A percentile compares a stretch with the other conserved stretches of the same genome.
These are phyloP conservation scores for Amyloporia xantha DNA, from an alignment of 768 basidiomycete species.

Conservation along the genomic window DNA sequence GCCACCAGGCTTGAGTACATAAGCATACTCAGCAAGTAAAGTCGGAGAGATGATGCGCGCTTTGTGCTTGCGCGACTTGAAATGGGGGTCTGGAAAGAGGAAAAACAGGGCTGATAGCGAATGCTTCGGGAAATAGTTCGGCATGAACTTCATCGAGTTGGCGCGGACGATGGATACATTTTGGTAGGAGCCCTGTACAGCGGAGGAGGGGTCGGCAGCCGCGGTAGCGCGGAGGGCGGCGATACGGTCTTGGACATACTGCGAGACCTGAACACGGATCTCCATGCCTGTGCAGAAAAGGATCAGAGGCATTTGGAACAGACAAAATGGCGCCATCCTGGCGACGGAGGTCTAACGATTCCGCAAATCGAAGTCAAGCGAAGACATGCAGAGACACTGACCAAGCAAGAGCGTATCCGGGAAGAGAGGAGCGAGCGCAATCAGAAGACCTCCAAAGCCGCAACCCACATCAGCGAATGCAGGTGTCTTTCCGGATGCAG, in stretches of 20 bases:
- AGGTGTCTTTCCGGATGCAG: constrained; percentile 53
- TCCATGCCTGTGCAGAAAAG: constrained; percentile 69
- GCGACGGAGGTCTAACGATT: too few species aligned
- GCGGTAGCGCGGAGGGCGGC: constrained; percentile 76
- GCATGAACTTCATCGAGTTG: constrained; percentile 98
- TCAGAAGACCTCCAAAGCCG: constrained; percentile 92
- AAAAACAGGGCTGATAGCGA: constrained; percentile 94
- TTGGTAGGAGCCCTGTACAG: constrained; percentile 48
- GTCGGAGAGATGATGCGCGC: constrained; percentile 97
- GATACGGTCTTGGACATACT: constrained; percentile 94
- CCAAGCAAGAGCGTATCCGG: constrained; percentile 93
- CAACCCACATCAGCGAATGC: constrained; percentile 98
- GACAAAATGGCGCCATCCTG: too few species aligned
- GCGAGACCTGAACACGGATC: constrained; percentile 92
- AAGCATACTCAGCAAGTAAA: constrained; percentile 96
- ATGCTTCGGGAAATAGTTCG: constrained; percentile 89
- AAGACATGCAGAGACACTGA: constrained; percentile 30
- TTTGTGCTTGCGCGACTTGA: constrained; percentile 97
- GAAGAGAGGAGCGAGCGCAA: constrained; percentile 82
- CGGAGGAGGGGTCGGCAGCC: constrained; percentile 12
- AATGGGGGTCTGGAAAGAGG: constrained; percentile 98
- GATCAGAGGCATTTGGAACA: background rate
- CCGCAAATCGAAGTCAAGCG: too few species aligned
- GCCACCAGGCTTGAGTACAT: constrained; percentile 87
- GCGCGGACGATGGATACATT: constrained; percentile 93